Evolutionary conservation across 2,329 filamentous ascomycete genomes (phyloP).

Genomic region (Aspergillus brasiliensis): DNA sequence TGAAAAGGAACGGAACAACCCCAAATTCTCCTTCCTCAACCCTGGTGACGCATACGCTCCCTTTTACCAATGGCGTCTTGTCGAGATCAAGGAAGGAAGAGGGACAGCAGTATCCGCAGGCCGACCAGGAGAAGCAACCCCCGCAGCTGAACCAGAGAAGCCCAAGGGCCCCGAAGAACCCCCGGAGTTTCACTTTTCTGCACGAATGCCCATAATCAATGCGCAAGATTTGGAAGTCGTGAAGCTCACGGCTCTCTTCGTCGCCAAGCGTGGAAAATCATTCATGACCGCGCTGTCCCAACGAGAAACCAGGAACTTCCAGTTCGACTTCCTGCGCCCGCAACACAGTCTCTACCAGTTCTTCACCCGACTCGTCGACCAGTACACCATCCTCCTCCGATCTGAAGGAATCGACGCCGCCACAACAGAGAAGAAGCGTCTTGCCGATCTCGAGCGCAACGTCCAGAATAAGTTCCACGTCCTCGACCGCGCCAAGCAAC

Average conservation of each 20-base stretch:
- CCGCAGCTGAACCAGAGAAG: conserved; percentile 60
- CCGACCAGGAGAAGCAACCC: conserved; percentile 64
- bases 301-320: conserved; percentile 83
- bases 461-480: conserved; percentile 77
- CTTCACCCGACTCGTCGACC: conserved; percentile 88
- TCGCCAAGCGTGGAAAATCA: conserved; percentile 86
- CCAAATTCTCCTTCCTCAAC: conserved; percentile 89
- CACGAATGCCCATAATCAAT: conserved; percentile 95
- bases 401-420: conserved; percentile 69
- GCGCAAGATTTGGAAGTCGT: conserved; percentile 81
- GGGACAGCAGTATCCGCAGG: conserved; percentile 78
- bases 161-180: conserved; percentile 83
- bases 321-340: conserved; percentile 93
- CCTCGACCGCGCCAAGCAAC: conserved; percentile 76
- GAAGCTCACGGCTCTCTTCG: conserved; percentile 81
- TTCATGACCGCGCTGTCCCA: conserved; percentile 91
- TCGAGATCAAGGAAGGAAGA: conserved; percentile 80
- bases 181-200: conserved; percentile 86
- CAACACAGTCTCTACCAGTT: conserved; percentile 97
- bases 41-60: conserved; percentile 78
- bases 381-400: conserved; percentile 80
- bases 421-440: conserved; percentile 70
- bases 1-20: conserved; percentile 78
- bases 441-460: conserved; percentile 73
- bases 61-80: conserved; percentile 88